Percentiles rank a stretch among this genome's conserved stretches.
Evolutionary conservation across 208 protist species (phyloP).

Genomic region (Trypanosomatidae sp.): DNA sequence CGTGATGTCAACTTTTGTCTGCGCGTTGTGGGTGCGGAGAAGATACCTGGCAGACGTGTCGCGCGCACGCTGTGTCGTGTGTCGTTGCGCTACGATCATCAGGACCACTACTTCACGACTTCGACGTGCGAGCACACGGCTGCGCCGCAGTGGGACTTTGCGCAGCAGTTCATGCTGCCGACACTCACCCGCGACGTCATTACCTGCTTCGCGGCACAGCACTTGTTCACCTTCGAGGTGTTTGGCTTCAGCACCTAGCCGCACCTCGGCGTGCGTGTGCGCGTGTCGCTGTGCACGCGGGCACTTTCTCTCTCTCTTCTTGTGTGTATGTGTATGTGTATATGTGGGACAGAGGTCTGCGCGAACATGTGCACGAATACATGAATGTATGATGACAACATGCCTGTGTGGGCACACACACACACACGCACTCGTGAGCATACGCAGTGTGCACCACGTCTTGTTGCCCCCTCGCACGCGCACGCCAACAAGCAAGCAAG

Average conservation of each 20-base stretch:
- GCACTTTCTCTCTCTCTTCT: conserved; percentile 4
- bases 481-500: no score
- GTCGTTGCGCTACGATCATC: conserved; percentile 32
- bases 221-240: conserved; percentile 64
- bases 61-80: conserved; percentile 46
- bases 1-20: conserved; percentile 47
- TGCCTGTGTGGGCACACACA: no score
- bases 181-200: conserved; percentile 31
- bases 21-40: conserved; percentile 39
- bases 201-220: conserved; percentile 19
- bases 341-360: neutral
- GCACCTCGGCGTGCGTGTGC: neutral
- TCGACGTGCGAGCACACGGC: conserved; percentile 20
- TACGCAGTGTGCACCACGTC: no score
- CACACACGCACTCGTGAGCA: no score
- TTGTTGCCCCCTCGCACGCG: no score
- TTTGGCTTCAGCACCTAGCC: conserved; percentile 48
- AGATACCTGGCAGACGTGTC: conserved; percentile 22
- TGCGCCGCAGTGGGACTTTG: conserved; percentile 33
- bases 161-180: conserved; percentile 51
- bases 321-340: neutral
- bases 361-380: neutral
- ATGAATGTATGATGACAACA: neutral
- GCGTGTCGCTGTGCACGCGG: neutral
- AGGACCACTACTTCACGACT: conserved; percentile 46